Evolutionary conservation across 2,329 filamentous ascomycete species (phyloP).

Genomic region (Xylariomycetidae sp.): DNA sequence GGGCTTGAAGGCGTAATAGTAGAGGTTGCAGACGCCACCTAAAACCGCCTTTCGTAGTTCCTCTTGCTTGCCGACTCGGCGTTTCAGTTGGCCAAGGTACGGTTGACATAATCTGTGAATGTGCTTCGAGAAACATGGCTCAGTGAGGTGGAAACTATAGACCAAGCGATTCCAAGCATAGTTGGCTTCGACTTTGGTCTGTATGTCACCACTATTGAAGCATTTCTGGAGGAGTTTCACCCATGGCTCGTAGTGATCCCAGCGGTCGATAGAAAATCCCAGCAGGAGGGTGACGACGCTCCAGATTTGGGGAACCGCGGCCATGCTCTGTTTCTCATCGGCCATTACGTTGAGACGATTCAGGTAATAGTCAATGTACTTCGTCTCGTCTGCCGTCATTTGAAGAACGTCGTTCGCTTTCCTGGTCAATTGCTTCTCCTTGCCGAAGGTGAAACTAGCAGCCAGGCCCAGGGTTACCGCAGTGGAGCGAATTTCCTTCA

Average conservation of each 20-base stretch:
- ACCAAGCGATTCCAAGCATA: conserved; percentile 81
- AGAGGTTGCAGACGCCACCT: conserved; percentile 69
- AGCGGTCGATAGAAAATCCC: conserved; percentile 58
- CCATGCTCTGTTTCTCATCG: conserved; percentile 53
- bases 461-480: conserved; percentile 71
- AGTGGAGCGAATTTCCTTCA: conserved; percentile 68
- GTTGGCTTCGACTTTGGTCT: conserved; percentile 70
- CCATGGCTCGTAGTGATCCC: conserved; percentile 71
- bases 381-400: conserved; percentile 50
- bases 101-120: conserved; percentile 55
- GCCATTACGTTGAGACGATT: conserved; percentile 63
- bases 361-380: conserved; percentile 64
- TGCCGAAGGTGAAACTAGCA: conserved; percentile 62
- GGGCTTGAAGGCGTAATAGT: conserved; percentile 78
- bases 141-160: conserved; percentile 63
- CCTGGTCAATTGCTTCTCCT: conserved; percentile 61
- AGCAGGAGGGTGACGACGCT: conserved; percentile 74
- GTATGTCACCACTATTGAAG: conserved; percentile 71
- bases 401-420: conserved; percentile 60
- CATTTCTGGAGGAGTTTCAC: conserved; percentile 73
- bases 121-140: conserved; percentile 52
- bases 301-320: conserved; percentile 82
- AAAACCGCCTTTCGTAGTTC: conserved; percentile 53
- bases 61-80: conserved; percentile 53
- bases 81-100: conserved; percentile 61